phyloP scores from a whole-genome alignment of 768 basidiomycete genomes.

The Podaxis pistillaris region DNA sequence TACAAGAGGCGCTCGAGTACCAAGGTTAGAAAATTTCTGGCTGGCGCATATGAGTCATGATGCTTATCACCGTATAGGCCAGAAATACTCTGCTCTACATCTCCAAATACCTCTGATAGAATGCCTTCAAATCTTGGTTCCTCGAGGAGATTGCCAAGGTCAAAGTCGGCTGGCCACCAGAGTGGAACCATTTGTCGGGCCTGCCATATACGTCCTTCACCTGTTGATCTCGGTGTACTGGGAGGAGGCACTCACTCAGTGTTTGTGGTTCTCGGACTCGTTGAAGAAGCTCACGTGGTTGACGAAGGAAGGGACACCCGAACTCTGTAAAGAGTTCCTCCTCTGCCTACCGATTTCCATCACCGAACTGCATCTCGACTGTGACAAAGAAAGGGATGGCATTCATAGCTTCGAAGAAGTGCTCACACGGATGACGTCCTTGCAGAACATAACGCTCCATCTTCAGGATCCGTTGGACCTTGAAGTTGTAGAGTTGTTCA shows the following conservation, averaged over 20 bases:
- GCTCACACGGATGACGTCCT: background rate
- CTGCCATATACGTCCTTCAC: slow-evolving; percentile 77
- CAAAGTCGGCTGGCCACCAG: slow-evolving; percentile 73
- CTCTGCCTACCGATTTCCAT: background rate
- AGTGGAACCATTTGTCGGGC: slow-evolving; percentile 91
- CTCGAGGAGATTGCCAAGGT: slow-evolving; percentile 78
- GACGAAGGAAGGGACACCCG: background rate
- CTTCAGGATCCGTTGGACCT: background rate
- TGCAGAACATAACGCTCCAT: background rate
- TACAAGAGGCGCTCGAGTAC: slow-evolving; percentile 95
- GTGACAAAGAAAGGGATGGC: background rate
- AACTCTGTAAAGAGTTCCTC: background rate
- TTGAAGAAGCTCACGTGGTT: background rate
- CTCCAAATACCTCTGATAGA: slow-evolving; percentile 81
- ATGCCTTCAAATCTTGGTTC: slow-evolving; percentile 81
- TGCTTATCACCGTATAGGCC: slow-evolving; percentile 44
- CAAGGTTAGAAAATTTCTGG: slow-evolving; percentile 52
- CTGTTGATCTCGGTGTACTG: background rate
- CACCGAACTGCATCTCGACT: background rate
- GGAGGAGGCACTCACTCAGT: background rate
- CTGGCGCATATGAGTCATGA: background rate
- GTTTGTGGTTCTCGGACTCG: background rate
- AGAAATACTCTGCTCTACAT: slow-evolving; percentile 98
- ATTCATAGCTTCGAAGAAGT: background rate
- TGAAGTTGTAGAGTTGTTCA: background rate